Base-by-base conservation (phyloP, 2,329 filamentous ascomycete species). In the Berkeleyomyces basicola region DNA sequence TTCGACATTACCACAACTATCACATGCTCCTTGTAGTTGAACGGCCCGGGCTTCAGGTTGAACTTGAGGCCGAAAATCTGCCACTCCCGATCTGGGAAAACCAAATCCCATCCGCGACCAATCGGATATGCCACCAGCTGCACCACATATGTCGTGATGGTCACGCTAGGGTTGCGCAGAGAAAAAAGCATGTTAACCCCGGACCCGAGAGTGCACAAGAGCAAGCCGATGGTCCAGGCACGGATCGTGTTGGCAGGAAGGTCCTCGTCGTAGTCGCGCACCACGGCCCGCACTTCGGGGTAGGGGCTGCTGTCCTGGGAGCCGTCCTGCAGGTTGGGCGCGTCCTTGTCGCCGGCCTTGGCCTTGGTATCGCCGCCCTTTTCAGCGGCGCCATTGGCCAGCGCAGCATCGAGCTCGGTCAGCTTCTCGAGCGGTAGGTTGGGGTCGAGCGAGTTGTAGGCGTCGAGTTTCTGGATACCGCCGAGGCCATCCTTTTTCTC, bases 291-390 rank as follows among this genome's bases (percentile, higher is more conserved):
- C 62, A 86, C 83, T 73, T 86, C 83, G 44, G 82, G 81, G 68
- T 86, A 86, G 2, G 83, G 83, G 58, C 83, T 86, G 70, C 86
- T 82, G 63, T 86, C 82, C 69, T 84, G 77, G 68, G 84, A 75
- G 31, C 31, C 47, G 7, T 23, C 23, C 23, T 49, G n/a, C n/a
- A 49, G 46, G 31, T 10, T 31, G 64, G 80, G 72, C 57, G 81
- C 79, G 67, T 80, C 57, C 71, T 62, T 16, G 39, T 58, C 51
- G 10, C 79, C 80, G 3, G 49, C 47, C 47, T 51, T 51, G 3
- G 16, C 16, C 31, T 51, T 51, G 47, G 31, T 10, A 31, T 51
- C 47, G 47, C 23, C 23, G 37, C 60, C 60, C 70, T 80, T 79
- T 67, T 79, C 79, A 66, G 77, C 74, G 70, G 83, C 79, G 64